These are phyloP conservation scores for Poronia punctata DNA, from an alignment of 495 filamentous ascomycete genomes.

Conservation along the genomic window DNA sequence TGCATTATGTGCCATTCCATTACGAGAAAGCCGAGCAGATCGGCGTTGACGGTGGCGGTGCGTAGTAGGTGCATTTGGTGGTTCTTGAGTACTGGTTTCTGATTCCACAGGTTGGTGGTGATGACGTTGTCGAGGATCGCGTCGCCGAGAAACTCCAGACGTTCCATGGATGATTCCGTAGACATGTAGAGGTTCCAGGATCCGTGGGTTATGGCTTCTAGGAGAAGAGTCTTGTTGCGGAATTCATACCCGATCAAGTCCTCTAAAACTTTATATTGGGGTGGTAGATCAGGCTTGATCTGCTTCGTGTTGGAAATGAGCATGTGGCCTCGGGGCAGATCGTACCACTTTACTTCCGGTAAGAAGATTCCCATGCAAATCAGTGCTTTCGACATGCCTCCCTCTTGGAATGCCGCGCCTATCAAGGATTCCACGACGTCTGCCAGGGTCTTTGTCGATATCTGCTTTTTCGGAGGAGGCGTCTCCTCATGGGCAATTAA, in stretches of 20 bases:
- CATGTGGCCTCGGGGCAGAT: conserved; percentile 25
- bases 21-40: conserved; percentile 82
- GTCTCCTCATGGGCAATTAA: conserved; percentile 21
- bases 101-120: conserved; percentile 36
- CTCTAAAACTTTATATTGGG: conserved; percentile 40
- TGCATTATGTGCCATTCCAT: conserved; percentile 46
- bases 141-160: conserved; percentile 89
- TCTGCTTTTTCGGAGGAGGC: conserved; percentile 12
- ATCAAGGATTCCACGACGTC: conserved; percentile 85
- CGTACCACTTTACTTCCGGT: conserved; percentile 53
- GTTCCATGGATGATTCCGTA: conserved; percentile 61
- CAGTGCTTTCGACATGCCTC: conserved; percentile 58
- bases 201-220: conserved; percentile 80
- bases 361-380: conserved; percentile 59
- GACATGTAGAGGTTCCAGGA: conserved; percentile 49
- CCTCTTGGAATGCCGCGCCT: conserved; percentile 68
- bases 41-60: conserved; percentile 71
- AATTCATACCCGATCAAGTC: conserved; percentile 64
- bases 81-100: conserved; percentile 45
- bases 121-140: conserved; percentile 77
- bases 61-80: conserved; percentile 66
- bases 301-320: conserved; percentile 27
- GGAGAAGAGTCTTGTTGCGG: conserved; percentile 58
- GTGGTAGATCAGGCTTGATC: conserved; percentile 20
- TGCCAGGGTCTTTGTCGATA: conserved; percentile 77